These are phyloP conservation scores for Myriangium duriaei DNA, from an alignment of 2,329 filamentous ascomycete species.

Conservation along the genomic window DNA sequence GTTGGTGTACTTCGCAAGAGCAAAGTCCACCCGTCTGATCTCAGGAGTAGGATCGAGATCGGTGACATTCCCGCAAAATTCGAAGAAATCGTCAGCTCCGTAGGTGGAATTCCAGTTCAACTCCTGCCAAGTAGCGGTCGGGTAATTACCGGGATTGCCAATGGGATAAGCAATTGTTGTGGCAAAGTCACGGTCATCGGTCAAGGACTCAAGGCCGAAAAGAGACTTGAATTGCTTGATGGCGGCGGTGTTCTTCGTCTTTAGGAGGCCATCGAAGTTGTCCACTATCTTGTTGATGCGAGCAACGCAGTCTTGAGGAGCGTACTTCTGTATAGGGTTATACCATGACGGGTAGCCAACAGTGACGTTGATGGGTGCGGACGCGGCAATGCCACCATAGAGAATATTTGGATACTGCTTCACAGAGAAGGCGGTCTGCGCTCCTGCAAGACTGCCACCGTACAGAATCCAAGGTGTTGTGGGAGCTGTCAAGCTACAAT, in stretches of 20 bases:
- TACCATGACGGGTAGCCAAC: conserved; percentile 40
- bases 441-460: conserved; percentile 33
- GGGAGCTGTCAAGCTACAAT: conserved; percentile 30
- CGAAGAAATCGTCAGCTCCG: too few species aligned
- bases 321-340: conserved; percentile 37
- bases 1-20: too few species aligned
- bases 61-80: too few species aligned
- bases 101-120: too few species aligned
- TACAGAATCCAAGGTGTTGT: conserved; percentile 36
- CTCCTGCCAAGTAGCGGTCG: too few species aligned
- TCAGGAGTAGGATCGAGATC: too few species aligned
- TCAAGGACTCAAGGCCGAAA: conserved; percentile 35
- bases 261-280: conserved; percentile 37
- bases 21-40: too few species aligned
- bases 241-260: conserved; percentile 29
- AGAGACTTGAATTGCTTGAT: conserved; percentile 35
- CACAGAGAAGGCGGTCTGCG: conserved; percentile 33
- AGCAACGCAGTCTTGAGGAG: conserved; percentile 36
- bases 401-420: conserved; percentile 34
- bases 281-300: conserved; percentile 38
- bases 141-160: too few species aligned
- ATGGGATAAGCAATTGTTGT: too few species aligned
- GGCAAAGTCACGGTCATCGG: conserved; percentile 36
- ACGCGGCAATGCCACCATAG: conserved; percentile 39
- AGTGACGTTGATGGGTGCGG: conserved; percentile 30